Evolutionary conservation across 768 basidiomycete species (phyloP).

Genomic region (Termitomyces sp.): DNA sequence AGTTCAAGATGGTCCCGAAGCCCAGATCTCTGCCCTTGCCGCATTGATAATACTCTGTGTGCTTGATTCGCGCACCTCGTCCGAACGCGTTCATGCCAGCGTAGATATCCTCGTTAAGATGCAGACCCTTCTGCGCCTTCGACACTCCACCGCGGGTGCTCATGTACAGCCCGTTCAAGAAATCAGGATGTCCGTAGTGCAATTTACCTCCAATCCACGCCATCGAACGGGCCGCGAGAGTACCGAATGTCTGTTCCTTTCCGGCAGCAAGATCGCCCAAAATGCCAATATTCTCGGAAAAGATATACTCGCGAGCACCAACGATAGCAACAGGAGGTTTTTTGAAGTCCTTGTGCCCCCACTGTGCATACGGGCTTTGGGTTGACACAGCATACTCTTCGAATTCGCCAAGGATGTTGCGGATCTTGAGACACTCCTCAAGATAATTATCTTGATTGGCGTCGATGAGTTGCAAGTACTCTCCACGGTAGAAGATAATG

Average conservation of each 20-base stretch:
- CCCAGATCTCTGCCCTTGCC: constrained; percentile 98
- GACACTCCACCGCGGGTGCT: constrained; percentile 97
- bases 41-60: constrained; percentile 99
- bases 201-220: constrained; percentile 98
- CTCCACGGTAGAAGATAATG: constrained; percentile 98
- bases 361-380: constrained; percentile 90
- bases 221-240: constrained; percentile 90
- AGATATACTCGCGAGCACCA: constrained; percentile 98
- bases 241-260: constrained; percentile 99
- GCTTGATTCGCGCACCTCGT: constrained; percentile 96
- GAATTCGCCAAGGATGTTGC: constrained; percentile 96
- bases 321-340: constrained; percentile 92
- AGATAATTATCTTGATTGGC: constrained; percentile 99
- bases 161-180: constrained; percentile 97
- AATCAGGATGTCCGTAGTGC: constrained; percentile 99
- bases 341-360: constrained; percentile 85
- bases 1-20: constrained; percentile 98
- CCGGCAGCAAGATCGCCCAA: constrained; percentile 97
- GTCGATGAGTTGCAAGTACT: constrained; percentile 98
- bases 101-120: constrained; percentile 99
- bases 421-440: constrained; percentile 98
- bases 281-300: constrained; percentile 99
- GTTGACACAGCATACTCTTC: constrained; percentile 85
- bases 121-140: constrained; percentile 99
- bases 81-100: constrained; percentile 99